Evolutionary conservation across 768 basidiomycete species (phyloP), one percentile per base, ranked within the genome.

Genomic region (Boletellus ananiceps): DNA sequence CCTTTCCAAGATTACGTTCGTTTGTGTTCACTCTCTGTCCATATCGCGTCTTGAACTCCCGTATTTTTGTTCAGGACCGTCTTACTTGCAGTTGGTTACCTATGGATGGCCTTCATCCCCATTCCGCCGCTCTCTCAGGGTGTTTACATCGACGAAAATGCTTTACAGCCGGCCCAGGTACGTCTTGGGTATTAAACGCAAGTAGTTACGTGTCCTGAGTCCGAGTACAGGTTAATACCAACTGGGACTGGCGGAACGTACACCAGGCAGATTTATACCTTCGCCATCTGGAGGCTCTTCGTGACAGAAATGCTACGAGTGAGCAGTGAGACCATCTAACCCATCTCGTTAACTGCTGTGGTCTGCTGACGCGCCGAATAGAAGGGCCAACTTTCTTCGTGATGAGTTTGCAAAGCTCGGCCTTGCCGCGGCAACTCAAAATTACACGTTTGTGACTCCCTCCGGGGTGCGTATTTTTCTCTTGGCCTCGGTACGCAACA

Each of bases 121-220:
- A 74, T 77, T 12, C 72, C 81, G 5, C 70, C 70, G 1, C 73
- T 94, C 5, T 83, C 82, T 15, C 76, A 81, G 54, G 66, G 71
- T 8, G 88, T 83, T 8, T 95, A 92, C 63, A 86, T 95, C 43
- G 93, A 95, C 65, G 96, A 99, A 71, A 96, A 98, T 65, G 95
- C 96, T 1, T 69, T 99, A 16, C 91, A 94, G 60, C 94, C 96
- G 9, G 85, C 80, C 5, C 93, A 95, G 74, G 94, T 94, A 58
- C 42, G 61, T 35, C 5, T 59, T 46, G 52, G 9, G 35, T 31
- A 8, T 50, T 38, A 18, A 38, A 21, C 21, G 0, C 11, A 25
- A n/a, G 0, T 4, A n/a, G 23, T 14, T 9, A 8, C 25, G 2
- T 23, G 3, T 16, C 33, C 44, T 54, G n/a, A 66, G 15, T 41